Evolutionary conservation across 208 protist species (phyloP).

Genomic region (Herpetomonas tarakana): DNA sequence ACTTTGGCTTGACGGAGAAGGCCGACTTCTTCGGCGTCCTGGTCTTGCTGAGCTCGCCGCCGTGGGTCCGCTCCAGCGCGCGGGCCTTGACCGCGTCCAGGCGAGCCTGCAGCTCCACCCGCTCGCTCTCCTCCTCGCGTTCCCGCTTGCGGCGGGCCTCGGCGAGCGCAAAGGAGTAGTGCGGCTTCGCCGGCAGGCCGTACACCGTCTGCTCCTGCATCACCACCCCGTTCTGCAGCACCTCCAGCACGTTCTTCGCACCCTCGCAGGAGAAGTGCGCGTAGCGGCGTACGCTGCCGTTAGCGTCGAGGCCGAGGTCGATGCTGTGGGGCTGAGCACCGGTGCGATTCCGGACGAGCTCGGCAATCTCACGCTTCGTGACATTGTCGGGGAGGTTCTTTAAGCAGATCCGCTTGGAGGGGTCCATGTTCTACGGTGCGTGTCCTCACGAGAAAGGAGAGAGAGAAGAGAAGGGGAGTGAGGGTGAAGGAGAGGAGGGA

Average conservation of each 20-base stretch:
- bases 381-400: slow-evolving; percentile 77
- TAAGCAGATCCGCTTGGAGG: slow-evolving; percentile 81
- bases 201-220: slow-evolving; percentile 34
- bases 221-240: slow-evolving; percentile 37
- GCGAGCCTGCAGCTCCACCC: slow-evolving; percentile 26
- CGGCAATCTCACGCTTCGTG: slow-evolving; percentile 83
- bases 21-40: background rate
- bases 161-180: slow-evolving; percentile 70
- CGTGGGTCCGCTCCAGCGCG: slow-evolving; percentile 47
- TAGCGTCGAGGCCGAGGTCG: slow-evolving; percentile 66
- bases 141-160: slow-evolving; percentile 73
- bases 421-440: slow-evolving; percentile 50
- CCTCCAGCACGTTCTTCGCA: slow-evolving; percentile 70
- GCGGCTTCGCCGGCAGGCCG: slow-evolving; percentile 48
- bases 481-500: too few relatives aligned
- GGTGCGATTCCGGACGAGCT: slow-evolving; percentile 76
- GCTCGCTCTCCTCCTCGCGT: slow-evolving; percentile 48
- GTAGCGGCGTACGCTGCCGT: slow-evolving; percentile 61
- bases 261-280: slow-evolving; percentile 86
- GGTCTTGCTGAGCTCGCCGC: slow-evolving; percentile 29
- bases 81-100: slow-evolving; percentile 24
- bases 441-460: too few relatives aligned
- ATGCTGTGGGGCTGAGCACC: slow-evolving; percentile 81
- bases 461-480: too few relatives aligned
- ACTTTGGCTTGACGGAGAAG: slow-evolving; percentile 9